A percentile compares a stretch with the other conserved stretches of the same genome.
Conservation (phyloP, 768 basidiomycete species). For the Mycena maculata region DNA sequence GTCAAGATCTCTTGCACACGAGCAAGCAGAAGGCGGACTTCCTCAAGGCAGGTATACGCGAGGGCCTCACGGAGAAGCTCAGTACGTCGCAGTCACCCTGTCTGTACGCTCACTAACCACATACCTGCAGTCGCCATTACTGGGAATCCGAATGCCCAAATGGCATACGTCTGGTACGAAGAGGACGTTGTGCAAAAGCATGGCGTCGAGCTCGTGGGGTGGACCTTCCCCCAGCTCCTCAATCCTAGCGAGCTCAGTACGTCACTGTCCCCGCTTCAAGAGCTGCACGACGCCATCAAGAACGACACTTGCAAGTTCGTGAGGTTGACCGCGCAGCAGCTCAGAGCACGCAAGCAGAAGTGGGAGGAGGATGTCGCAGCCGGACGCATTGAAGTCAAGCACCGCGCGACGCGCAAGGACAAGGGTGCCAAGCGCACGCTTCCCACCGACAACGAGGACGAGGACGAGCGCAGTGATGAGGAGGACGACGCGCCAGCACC, state of each 20-base stretch:
- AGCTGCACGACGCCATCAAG: not conserved
- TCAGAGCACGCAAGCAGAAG: not conserved
- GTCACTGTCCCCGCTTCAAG: not conserved
- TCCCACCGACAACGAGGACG: not conserved
- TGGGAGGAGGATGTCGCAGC: not conserved
- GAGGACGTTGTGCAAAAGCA: conserved; percentile 17
- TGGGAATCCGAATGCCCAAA: not conserved
- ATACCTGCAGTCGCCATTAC: not conserved
- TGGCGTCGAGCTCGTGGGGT: conserved; percentile 1
- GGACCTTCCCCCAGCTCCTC: not conserved
- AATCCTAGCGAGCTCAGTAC: conserved; percentile 18
- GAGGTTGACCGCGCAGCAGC: not conserved
- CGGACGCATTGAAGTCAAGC: not conserved
- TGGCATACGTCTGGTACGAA: not conserved
- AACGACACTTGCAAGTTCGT: not conserved
- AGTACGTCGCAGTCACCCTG: not conserved
- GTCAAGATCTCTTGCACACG: not conserved
- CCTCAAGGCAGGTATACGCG: conserved; percentile 6
- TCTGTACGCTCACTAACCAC: not conserved
- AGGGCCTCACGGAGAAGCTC: not conserved
- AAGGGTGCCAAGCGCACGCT: not conserved
- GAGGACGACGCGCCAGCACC: not conserved
- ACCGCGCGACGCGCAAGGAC: conserved; percentile 1
- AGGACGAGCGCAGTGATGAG: not conserved
- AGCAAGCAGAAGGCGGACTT: not conserved